Evolutionary conservation across 2,329 filamentous ascomycete genomes (phyloP).

Genomic region (Colletotrichum euphorbiae): DNA sequence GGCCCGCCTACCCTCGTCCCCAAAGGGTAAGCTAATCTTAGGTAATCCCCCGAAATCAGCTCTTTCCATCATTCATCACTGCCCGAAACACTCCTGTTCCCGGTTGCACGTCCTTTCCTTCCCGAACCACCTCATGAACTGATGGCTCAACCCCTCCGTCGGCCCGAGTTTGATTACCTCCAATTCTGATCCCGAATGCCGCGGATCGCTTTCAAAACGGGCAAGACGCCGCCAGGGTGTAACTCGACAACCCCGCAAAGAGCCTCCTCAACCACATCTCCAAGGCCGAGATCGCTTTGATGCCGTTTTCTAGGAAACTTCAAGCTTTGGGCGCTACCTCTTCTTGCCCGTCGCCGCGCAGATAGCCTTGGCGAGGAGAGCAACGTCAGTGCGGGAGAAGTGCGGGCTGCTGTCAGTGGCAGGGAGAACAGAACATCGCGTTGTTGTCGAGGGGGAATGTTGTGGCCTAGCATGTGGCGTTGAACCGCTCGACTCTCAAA

Average conservation of each 20-base stretch:
- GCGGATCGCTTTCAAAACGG: neutral
- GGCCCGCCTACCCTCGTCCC: slow-evolving; percentile 5
- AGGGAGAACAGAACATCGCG: neutral
- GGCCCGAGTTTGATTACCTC: slow-evolving; percentile 26
- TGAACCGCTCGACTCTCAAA: neutral
- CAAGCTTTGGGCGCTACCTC: neutral
- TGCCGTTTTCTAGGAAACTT: neutral
- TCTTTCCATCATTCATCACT: neutral
- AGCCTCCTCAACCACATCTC: slow-evolving; percentile 27
- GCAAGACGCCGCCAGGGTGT: neutral
- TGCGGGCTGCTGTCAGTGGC: neutral
- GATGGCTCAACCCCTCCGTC: slow-evolving; percentile 10
- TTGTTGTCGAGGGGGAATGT: neutral
- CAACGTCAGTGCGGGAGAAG: neutral
- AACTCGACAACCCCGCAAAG: slow-evolving; percentile 30
- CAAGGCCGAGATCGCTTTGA: slow-evolving; percentile 6
- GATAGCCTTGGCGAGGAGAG: neutral
- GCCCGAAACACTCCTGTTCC: slow-evolving; percentile 1
- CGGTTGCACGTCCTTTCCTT: slow-evolving; percentile 11
- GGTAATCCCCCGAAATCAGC: slow-evolving; percentile 10
- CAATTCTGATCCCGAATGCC: neutral
- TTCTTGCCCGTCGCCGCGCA: neutral
- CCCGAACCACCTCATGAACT: slow-evolving; percentile 3
- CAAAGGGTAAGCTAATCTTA: slow-evolving; percentile 1
- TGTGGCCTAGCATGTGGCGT: neutral